Percentiles rank a stretch among this genome's conserved stretches.
Evolutionary conservation across 345 rosid species (phyloP).

Genomic region (Brassica juncea): DNA sequence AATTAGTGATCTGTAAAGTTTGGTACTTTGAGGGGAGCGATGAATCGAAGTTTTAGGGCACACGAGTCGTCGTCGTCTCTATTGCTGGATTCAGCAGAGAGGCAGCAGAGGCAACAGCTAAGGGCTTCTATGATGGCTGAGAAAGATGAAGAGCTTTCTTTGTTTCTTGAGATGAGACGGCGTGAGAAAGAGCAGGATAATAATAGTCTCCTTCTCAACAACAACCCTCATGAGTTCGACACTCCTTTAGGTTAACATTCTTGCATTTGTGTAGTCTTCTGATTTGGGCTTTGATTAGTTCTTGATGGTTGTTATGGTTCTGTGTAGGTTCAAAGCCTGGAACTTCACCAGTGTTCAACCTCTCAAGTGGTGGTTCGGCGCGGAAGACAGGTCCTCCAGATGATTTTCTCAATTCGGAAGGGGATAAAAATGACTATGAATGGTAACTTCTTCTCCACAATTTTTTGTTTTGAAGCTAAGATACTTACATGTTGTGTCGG

Average conservation of each 20-base stretch:
- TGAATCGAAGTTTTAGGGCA: conserved; percentile 97
- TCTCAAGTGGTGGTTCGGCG: conserved; percentile 49
- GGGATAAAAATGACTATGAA: conserved; percentile 93
- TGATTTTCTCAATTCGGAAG: conserved; percentile 91
- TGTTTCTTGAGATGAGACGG: conserved; percentile 91
- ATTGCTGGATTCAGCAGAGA: conserved; percentile 70
- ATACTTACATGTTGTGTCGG: neutral
- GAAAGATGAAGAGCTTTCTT: conserved; percentile 86
- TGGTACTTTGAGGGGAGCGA: conserved; percentile 27
- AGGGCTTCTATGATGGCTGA: conserved; percentile 83
- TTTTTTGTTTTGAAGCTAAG: neutral
- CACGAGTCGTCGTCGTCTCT: conserved; percentile 53
- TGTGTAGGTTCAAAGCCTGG: conserved; percentile 80
- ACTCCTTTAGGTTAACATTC: conserved; percentile 66
- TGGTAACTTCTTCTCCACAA: conserved; percentile 50
- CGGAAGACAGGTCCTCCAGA: conserved; percentile 68
- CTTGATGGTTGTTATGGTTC: neutral
- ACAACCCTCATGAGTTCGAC: conserved; percentile 61
- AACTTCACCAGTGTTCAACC: conserved; percentile 75
- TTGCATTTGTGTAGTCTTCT: neutral
- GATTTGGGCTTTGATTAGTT: conserved; percentile 7
- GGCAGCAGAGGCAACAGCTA: conserved; percentile 81
- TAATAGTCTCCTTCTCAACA: conserved; percentile 50
- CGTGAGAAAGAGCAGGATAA: conserved; percentile 79
- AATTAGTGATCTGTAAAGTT: conserved; percentile 38